These are phyloP conservation scores for Noccaea caerulescens DNA, from an alignment of 345 rosid genomes.

Conservation along the genomic window DNA sequence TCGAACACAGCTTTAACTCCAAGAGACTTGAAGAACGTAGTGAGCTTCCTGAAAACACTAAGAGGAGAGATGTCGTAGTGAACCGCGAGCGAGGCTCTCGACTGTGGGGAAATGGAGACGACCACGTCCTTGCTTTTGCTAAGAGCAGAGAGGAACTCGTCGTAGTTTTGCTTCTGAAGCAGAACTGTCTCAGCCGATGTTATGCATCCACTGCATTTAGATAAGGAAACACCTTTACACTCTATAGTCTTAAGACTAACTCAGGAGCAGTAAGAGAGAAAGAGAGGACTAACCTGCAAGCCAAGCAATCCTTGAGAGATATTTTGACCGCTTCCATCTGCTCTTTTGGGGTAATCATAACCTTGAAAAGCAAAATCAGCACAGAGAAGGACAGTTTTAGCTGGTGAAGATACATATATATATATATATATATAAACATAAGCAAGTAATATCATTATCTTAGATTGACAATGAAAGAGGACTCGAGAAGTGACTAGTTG, in stretches of 20 bases:
- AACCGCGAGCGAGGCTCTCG: constrained; percentile 83
- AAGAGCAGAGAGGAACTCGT: constrained; percentile 76
- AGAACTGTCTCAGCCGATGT: constrained; percentile 93
- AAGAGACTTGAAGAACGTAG: constrained; percentile 75
- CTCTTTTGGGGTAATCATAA: constrained; percentile 49
- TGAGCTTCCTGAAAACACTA: constrained; percentile 79
- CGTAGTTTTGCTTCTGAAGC: constrained; percentile 98
- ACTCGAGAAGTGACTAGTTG: neutral
- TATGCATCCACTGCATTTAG: constrained; percentile 78
- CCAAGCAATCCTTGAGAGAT: constrained; percentile 95
- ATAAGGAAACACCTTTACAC: constrained; percentile 7
- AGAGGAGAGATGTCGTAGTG: constrained; percentile 72
- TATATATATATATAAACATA: too few species aligned
- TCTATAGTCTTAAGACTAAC: neutral
- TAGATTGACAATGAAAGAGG: neutral
- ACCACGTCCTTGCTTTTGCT: constrained; percentile 63
- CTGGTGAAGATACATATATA: neutral
- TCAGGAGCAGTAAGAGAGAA: constrained; percentile 23
- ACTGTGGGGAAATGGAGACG: constrained; percentile 82
- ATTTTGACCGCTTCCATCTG: constrained; percentile 76
- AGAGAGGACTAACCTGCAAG: constrained; percentile 68
- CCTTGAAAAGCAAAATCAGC: constrained; percentile 49
- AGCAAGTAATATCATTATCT: neutral
- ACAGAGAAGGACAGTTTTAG: neutral
- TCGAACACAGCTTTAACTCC: constrained; percentile 92